Percentiles rank a stretch among this genome's conserved stretches.
phyloP scores from a whole-genome alignment of 2,329 filamentous ascomycete genomes.

The Cytospora leucostoma region DNA sequence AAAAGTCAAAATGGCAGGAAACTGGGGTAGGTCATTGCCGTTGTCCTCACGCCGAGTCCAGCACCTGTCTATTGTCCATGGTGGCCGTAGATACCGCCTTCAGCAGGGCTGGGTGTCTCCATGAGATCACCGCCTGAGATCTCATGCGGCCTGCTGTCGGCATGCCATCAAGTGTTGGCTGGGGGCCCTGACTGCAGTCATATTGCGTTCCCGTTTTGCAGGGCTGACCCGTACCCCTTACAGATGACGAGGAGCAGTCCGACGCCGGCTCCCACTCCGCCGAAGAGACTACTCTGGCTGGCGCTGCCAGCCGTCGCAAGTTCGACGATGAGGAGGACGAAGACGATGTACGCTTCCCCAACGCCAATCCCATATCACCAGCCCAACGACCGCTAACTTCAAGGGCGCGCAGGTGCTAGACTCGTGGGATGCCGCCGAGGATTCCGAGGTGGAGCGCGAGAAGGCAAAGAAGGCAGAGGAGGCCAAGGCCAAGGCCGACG shows the following conservation, averaged over 20 bases:
- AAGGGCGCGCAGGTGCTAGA: slow-evolving; percentile 71
- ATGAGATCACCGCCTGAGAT: neutral
- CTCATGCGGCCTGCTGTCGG: slow-evolving; percentile 1
- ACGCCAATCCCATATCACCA: slow-evolving; percentile 23
- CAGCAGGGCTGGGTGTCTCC: neutral
- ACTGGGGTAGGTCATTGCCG: slow-evolving; percentile 25
- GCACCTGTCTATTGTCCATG: neutral
- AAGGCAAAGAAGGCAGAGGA: slow-evolving; percentile 87
- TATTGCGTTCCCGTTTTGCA: slow-evolving; percentile 29
- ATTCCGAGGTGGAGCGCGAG: slow-evolving; percentile 94
- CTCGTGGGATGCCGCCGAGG: slow-evolving; percentile 94
- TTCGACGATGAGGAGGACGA: slow-evolving; percentile 94
- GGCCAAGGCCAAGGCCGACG: slow-evolving; percentile 85
- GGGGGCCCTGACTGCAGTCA: slow-evolving; percentile 15
- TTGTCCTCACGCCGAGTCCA: neutral
- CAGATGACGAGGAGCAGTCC: slow-evolving; percentile 42
- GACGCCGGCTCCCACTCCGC: slow-evolving; percentile 38
- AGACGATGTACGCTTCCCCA: slow-evolving; percentile 62
- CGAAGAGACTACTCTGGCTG: slow-evolving; percentile 41
- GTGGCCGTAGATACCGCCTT: neutral
- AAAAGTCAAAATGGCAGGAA: slow-evolving; percentile 23
- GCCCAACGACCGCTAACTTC: slow-evolving; percentile 18
- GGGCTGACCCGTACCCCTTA: neutral
- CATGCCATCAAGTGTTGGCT: neutral
- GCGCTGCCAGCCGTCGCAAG: slow-evolving; percentile 55